Percentiles rank a stretch among this genome's conserved stretches.
These are phyloP conservation scores for Paraconiothyrium sp. DNA, from an alignment of 2,329 filamentous ascomycete species.

Conservation along the genomic window DNA sequence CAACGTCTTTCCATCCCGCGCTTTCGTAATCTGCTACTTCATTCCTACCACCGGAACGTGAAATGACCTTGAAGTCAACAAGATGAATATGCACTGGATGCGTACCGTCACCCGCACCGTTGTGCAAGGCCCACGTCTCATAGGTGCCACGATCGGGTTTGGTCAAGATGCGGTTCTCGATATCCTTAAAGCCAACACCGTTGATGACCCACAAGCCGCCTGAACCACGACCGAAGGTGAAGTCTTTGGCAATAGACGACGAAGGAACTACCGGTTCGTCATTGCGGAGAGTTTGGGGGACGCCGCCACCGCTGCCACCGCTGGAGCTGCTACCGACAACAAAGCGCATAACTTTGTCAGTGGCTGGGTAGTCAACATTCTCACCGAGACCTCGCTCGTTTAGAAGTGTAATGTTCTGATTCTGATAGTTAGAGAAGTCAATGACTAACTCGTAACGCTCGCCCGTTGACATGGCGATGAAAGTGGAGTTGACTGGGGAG, in stretches of 20 bases:
- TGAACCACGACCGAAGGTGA: background rate
- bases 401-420: conserved; percentile 49
- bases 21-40: conserved; percentile 59
- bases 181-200: conserved; percentile 42
- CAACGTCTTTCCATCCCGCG: conserved; percentile 66
- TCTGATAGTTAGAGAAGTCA: conserved; percentile 62
- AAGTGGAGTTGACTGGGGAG: conserved; percentile 55
- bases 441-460: conserved; percentile 69
- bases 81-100: conserved; percentile 67
- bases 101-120: conserved; percentile 61
- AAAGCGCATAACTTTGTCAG: conserved; percentile 54
- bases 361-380: conserved; percentile 63
- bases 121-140: conserved; percentile 53
- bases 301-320: conserved; percentile 36
- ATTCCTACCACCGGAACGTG: conserved; percentile 5
- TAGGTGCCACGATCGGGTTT: conserved; percentile 44
- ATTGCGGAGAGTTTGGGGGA: conserved; percentile 31
- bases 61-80: conserved; percentile 64
- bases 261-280: conserved; percentile 40
- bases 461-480: conserved; percentile 62
- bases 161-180: conserved; percentile 44
- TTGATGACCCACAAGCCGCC: conserved; percentile 44
- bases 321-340: conserved; percentile 52
- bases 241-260: conserved; percentile 38
- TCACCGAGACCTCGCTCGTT: conserved; percentile 6